Base-by-base conservation (phyloP, 805 yeast genomes). In the Maudiozyma pseudohumilis region DNA sequence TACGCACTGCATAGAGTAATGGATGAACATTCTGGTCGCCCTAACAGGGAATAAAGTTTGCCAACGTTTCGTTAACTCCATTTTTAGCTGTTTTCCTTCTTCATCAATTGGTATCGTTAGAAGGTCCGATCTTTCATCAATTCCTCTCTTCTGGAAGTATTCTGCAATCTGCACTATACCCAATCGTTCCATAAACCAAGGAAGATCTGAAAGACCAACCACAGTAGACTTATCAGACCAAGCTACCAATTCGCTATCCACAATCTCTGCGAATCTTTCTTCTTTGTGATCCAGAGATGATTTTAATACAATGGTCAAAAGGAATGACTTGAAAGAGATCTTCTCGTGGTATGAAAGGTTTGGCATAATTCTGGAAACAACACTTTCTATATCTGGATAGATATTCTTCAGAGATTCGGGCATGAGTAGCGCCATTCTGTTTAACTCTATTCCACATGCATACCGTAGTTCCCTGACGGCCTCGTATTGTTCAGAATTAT, bases 121-220 rank as follows among this genome's bases (percentile, higher is more conserved):
- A 37, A 94, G 60, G 57, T 87, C 76, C 2, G 94, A 81, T 20
- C 68, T 61, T 4, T 88, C 85, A 1, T 82, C 72, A 23, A 94
- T 88, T 5, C 84, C 83, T 47, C 97, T 68, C 6, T 74, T 72
- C 43, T 80, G 78, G 60, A 94, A 92, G 55, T 92, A 92, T 41
- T 81, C 81, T 0, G 96, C 95, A 52, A 92, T 94, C 55, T 78
- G 77, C 3, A 87, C 97, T 39, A 92, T 85, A 2, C 98, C 98
- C 36, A 94, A 71, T 50, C 96, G 72, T 60, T 88, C 97, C 97
- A 92, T 89, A 50, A 92, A 92, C 97, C 97, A 92, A 43, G 86
- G 95, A 32, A 94, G 68, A 53, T 89, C 94, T 52, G 79, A 66
- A 21, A 92, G 64, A 0, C 96, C 96, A 53, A 86, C 86, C 44